Base-by-base conservation (phyloP, 1,284 basidiomycete genomes). In the Tilletiaria anomala region DNA sequence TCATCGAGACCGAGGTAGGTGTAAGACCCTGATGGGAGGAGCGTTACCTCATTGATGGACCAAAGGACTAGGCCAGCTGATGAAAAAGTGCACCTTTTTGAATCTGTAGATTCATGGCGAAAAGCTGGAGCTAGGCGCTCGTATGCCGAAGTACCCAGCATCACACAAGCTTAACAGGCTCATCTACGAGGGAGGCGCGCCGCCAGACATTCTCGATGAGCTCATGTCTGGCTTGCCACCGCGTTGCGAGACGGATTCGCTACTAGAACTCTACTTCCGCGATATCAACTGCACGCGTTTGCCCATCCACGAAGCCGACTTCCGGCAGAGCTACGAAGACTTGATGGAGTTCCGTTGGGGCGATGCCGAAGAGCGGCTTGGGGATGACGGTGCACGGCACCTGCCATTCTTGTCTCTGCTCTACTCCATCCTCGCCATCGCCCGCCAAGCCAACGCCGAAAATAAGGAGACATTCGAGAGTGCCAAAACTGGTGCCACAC, bases 281-380 rank as follows among this genome's bases (percentile, higher is more conserved):
- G 59, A 62, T 55, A 87, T 88, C 67, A 93, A 93, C 64, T 86
- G 83, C 75, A 86, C 86, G n/a, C 78, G 87, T 31, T 88, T 91
- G 67, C 87, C 87, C 21, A 76, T 93, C 22, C 85, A 84, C 35
- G 87, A 91, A 52, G 75, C 76, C 37, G 79, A 84, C 43, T 93
- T 93, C 67, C 76, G 86, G 39, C 60, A 74, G 23, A 78, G 83
- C 0, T 93, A 88, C 65, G 74, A 78, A 33, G 80, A 84, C 20
- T 73, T 93, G 35, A 82, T 80, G 59, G 72, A 77, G 15, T 63
- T 61, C 45, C 47, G 54, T 16, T 58, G 55, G 53, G 57, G 55
- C 37, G 50, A 51, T 18, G 47, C 50, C 8, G 44, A 46, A 32
- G 50, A 55, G 22, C 48, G 54, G 44, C 41, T 48, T 17, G 53